Evolutionary conservation across 441 rosid species (phyloP), one percentile per base, ranked within the genome.

Genomic region (Sinapis alba): DNA sequence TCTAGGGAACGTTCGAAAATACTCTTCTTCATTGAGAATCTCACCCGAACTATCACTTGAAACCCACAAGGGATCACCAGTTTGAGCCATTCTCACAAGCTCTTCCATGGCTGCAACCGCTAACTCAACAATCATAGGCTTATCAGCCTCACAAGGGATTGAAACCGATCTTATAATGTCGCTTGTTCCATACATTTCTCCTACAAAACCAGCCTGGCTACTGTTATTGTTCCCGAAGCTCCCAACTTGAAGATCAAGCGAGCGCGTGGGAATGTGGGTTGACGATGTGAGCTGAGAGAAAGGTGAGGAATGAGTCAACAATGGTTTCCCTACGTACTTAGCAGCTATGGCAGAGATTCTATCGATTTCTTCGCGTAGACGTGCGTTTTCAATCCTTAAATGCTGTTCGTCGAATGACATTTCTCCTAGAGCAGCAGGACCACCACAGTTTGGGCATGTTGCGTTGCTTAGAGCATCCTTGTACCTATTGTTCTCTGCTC

Each of bases 41-140:
- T 84, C 86, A 2, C 56, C 73, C 12, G 72, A 65, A 60, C 83
- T 82, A 16, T 86, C 88, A 6, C 83, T 79, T 4, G 80, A 28
- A 76, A 81, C 75, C 98, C 98, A 93, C 78, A 93, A 77, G 27
- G 98, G 94, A 34, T 89, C 97, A 41, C 87, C 88, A 24, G 86
- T 81, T 70, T 85, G 94, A 36, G 86, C 96, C 96, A 89, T 91
- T 77, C 90, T 86, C 74, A 86, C 75, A 11, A 93, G 82, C 68
- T 93, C 98, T 76, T 93, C 98, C 98, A 93, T 93, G 27, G 97
- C 98, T 1, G 97, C 89, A 65, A 91, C 97, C 0, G 97, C 98
- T 28, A 91, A 86, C 84, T 93, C 98, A 18, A 93, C 86, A 32
- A 91, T 88, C 85, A 93, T 74, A 2, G 94, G 96, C 83, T 93